A percentile compares a stretch with the other conserved stretches of the same genome.
Evolutionary conservation across 164 flowering plant genomes (phyloP).

Genomic region (Chloranthus sessilifolius): DNA sequence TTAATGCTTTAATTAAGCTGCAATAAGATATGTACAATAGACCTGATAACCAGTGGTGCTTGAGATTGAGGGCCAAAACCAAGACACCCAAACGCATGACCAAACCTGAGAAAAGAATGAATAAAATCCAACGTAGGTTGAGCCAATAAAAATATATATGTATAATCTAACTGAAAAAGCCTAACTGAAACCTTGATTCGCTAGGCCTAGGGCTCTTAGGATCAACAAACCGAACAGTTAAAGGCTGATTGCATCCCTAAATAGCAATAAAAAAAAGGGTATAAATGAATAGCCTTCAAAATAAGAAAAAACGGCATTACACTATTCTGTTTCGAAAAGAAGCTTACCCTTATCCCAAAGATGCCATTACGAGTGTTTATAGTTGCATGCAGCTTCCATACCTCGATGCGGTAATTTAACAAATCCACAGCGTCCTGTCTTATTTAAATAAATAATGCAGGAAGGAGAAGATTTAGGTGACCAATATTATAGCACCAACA

Average conservation of each 20-base stretch:
- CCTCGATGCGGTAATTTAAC: constrained; percentile 58
- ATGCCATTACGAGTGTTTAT: constrained; percentile 71
- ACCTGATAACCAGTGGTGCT: constrained; percentile 57
- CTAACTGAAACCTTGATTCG: constrained; percentile 62
- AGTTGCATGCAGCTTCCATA: constrained; percentile 93
- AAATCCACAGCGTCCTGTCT: constrained; percentile 81
- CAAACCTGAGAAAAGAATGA: constrained; percentile 48
- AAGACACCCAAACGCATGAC: constrained; percentile 72
- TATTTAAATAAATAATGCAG: constrained; percentile 22
- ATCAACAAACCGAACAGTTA: constrained; percentile 95
- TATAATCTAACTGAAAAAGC: no score
- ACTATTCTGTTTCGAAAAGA: not conserved
- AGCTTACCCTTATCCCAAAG: constrained; percentile 66
- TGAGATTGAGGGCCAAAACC: constrained; percentile 70
- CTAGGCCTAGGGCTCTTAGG: constrained; percentile 87
- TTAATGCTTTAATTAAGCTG: not conserved
- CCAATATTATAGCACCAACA: no score
- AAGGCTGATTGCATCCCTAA: constrained; percentile 94
- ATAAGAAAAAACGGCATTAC: no score
- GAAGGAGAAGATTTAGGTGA: no score
- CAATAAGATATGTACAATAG: no score
- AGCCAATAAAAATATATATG: no score
- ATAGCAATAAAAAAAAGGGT: no score
- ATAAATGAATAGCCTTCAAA: no score
- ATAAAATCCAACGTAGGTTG: no score